A percentile compares a stretch with the other conserved stretches of the same genome.
These are phyloP conservation scores for Astragalus glycyphyllos DNA, from an alignment of 306 rosid species.

Conservation along the genomic window DNA sequence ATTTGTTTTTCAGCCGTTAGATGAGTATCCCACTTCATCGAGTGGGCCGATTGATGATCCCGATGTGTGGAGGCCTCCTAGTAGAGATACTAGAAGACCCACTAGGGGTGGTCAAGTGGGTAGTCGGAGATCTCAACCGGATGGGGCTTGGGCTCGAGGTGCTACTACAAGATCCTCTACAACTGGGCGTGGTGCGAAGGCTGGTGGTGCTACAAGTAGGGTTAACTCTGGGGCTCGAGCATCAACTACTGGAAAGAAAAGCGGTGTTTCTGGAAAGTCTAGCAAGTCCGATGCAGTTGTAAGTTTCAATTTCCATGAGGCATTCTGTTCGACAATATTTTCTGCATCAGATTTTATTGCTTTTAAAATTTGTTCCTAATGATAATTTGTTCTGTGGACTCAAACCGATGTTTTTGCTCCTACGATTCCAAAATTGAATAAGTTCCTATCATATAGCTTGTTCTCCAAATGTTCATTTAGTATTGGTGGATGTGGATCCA, in stretches of 20 bases:
- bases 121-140: conserved; percentile 73
- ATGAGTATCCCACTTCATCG: conserved; percentile 91
- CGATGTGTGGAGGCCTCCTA: conserved; percentile 97
- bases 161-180: conserved; percentile 61
- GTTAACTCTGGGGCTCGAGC: conserved; percentile 63
- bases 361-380: conserved; percentile 5
- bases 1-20: conserved; percentile 87
- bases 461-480: conserved; percentile 13
- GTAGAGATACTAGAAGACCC: conserved; percentile 82
- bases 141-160: conserved; percentile 89
- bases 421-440: not conserved
- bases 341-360: not conserved
- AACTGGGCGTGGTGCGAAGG: conserved; percentile 68
- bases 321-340: not conserved
- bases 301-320: conserved; percentile 51
- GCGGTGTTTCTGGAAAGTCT: conserved; percentile 63
- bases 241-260: conserved; percentile 71
- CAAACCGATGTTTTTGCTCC: too few relatives aligned
- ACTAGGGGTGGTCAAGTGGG: conserved; percentile 52
- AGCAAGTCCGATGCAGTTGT: conserved; percentile 73
- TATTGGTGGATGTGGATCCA: conserved; percentile 15
- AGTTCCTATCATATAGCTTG: not conserved
- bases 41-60: conserved; percentile 81
- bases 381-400: conserved; percentile 26
- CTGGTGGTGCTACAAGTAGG: conserved; percentile 65